phyloP scores from a whole-genome alignment of 306 rosid genomes.

The Albizia julibrissin region DNA sequence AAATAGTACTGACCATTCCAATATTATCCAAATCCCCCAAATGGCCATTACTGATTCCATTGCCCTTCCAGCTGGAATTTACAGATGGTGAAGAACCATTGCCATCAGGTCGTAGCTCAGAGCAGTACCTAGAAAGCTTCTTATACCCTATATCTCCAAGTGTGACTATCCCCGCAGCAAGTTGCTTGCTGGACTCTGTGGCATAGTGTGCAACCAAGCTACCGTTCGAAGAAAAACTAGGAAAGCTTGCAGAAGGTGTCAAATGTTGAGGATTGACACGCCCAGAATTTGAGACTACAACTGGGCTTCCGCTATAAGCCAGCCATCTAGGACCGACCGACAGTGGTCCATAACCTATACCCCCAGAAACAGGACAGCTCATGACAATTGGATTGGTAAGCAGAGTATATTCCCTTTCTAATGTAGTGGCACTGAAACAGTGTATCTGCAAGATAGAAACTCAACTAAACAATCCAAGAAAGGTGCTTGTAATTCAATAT shows the following conservation, averaged over 20 bases:
- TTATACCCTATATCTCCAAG: conserved; percentile 83
- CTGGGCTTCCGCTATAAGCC: conserved; percentile 80
- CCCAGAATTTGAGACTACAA: conserved; percentile 51
- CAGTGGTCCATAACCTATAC: conserved; percentile 78
- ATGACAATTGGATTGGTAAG: conserved; percentile 63
- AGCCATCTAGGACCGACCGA: conserved; percentile 88
- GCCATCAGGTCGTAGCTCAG: conserved; percentile 66
- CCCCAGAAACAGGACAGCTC: conserved; percentile 58
- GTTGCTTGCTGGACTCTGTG: conserved; percentile 82
- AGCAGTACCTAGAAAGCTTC: conserved; percentile 71
- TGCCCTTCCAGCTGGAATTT: conserved; percentile 48
- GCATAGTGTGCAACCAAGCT: conserved; percentile 83
- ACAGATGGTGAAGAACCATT: conserved; percentile 46
- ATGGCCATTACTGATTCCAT: conserved; percentile 52
- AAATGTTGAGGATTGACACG: conserved; percentile 72
- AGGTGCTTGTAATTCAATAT: conserved; percentile 15
- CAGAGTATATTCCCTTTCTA: conserved; percentile 70
- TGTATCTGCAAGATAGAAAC: conserved; percentile 62
- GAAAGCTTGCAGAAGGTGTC: conserved; percentile 63
- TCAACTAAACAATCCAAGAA: conserved; percentile 20
- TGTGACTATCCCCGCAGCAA: conserved; percentile 72
- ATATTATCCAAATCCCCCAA: conserved; percentile 50
- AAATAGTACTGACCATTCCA: conserved; percentile 63
- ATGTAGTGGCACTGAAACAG: conserved; percentile 63
- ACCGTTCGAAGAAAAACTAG: conserved; percentile 72